Base-by-base conservation (phyloP, 2,329 filamentous ascomycete species). In the Penicillium hesseltinei region DNA sequence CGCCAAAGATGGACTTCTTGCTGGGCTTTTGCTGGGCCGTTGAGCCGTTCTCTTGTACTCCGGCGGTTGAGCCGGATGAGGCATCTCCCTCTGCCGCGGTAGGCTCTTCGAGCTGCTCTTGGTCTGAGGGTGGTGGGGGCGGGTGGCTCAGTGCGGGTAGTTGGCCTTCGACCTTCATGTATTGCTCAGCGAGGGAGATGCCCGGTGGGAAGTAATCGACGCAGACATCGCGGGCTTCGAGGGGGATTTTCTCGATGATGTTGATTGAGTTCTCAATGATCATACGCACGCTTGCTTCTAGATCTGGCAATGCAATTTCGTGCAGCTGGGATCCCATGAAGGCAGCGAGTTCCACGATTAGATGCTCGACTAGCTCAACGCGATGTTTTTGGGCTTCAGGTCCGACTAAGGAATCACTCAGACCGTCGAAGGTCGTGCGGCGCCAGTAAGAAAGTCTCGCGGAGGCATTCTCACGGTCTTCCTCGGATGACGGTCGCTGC, bases 361-460 rank as follows among this genome's bases (percentile, higher is more conserved):
- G 82, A 67, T 85, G 83, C 54, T 86, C 84, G 29, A 88, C 90
- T 57, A 97, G 85, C 52, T 84, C 80, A 8, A 82, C 76, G 31
- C 88, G 86, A 73, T 92, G 83, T 11, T 89, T 84, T 13, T 81
- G 80, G 44, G 86, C 88, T 54, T 88, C 82, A 0, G 84, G 78
- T 4, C 88, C 85, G 56, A 83, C 82, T 19, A 97, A 81, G 36
- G 84, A 74, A 51, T 89, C 86, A 62, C 88, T 83, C 19, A 99
- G 81, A n/a, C 93, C 94, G 69, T 99, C 94, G 17, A 97, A 80
- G 3, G 94, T 99, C 4, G 93, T 88, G 76, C 97, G 86, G 58
- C 94, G 87, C 94, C 94, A 99, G 70, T 89, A 91, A 59, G 96
- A 87, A 44, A 97, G 86, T 75, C 96, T 96, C 45, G 88, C 85